A percentile compares a stretch with the other conserved stretches of the same genome.
These are phyloP conservation scores for Tagetes erecta DNA, from an alignment of 129 eudicot species.

Conservation along the genomic window DNA sequence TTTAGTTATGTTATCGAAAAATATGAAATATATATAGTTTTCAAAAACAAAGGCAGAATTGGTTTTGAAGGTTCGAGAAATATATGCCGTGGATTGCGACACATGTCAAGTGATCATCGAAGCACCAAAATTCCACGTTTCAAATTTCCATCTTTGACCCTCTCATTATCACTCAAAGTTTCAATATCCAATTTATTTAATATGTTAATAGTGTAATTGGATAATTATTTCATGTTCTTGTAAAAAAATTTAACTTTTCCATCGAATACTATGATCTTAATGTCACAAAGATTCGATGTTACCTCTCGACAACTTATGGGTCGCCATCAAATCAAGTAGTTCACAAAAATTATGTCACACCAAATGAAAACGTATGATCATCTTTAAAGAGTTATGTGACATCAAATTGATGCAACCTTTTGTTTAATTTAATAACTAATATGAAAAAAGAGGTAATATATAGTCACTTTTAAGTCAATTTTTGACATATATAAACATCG, in stretches of 20 bases:
- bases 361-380: background rate
- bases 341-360: slow-evolving; percentile 1
- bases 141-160: background rate
- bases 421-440: background rate
- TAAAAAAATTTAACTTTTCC: background rate
- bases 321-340: slow-evolving; percentile 8
- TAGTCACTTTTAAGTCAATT: background rate
- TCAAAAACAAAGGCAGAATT: slow-evolving; percentile 1
- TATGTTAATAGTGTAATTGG: background rate
- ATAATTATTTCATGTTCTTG: background rate
- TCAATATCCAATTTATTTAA: background rate
- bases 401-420: slow-evolving; percentile 4
- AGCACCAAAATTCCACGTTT: slow-evolving; percentile 13
- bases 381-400: background rate
- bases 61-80: background rate
- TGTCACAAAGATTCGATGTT: slow-evolving; percentile 8
- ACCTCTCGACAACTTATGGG: background rate
- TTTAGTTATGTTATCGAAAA: too few species aligned
- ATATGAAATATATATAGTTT: too few species aligned
- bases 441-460: background rate
- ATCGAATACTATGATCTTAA: background rate
- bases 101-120: slow-evolving; percentile 19
- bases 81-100: slow-evolving; percentile 17
- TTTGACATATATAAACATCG: background rate
- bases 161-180: background rate